Evolutionary conservation across 805 yeast genomes (phyloP).

Genomic region (Kodamaea kaohsiungensis): DNA sequence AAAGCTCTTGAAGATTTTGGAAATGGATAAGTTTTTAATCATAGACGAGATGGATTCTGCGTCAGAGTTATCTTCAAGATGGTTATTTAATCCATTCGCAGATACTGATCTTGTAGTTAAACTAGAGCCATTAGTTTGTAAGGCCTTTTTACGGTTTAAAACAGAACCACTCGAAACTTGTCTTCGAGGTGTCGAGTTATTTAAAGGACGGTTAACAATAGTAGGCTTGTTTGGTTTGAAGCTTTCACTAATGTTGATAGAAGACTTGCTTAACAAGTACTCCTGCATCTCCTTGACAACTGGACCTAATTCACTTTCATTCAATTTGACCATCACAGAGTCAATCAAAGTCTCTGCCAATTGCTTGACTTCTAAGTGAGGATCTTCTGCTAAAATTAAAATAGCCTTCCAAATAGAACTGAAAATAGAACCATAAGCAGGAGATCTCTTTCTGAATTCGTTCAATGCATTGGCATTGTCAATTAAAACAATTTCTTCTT

Average conservation of each 20-base stretch:
- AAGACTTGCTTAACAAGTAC: constrained; percentile 54
- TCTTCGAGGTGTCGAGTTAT: constrained; percentile 17
- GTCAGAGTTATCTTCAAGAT: constrained; percentile 18
- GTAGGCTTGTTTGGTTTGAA: constrained; percentile 41
- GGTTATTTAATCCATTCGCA: constrained; percentile 17
- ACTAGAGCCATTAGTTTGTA: constrained; percentile 29
- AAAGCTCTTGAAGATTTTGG: constrained; percentile 37
- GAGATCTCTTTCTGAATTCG: constrained; percentile 63
- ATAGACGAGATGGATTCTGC: constrained; percentile 35
- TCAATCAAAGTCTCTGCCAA: constrained; percentile 77
- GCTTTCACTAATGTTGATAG: constrained; percentile 39
- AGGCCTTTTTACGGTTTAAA: constrained; percentile 23
- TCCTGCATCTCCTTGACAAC: constrained; percentile 68
- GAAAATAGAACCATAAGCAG: constrained; percentile 86
- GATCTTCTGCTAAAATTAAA: constrained; percentile 80
- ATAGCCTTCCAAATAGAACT: constrained; percentile 87
- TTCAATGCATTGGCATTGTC: constrained; percentile 63
- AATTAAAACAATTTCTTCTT: constrained; percentile 70
- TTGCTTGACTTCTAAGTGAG: constrained; percentile 75
- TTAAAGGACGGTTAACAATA: constrained; percentile 31
- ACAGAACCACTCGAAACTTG: constrained; percentile 28
- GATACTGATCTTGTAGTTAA: constrained; percentile 32
- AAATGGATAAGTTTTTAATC: constrained; percentile 33
- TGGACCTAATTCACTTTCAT: constrained; percentile 64
- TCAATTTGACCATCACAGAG: constrained; percentile 61